Base-by-base conservation (phyloP, 352 stramenopile genomes). In the Globisporangium radiosum region DNA sequence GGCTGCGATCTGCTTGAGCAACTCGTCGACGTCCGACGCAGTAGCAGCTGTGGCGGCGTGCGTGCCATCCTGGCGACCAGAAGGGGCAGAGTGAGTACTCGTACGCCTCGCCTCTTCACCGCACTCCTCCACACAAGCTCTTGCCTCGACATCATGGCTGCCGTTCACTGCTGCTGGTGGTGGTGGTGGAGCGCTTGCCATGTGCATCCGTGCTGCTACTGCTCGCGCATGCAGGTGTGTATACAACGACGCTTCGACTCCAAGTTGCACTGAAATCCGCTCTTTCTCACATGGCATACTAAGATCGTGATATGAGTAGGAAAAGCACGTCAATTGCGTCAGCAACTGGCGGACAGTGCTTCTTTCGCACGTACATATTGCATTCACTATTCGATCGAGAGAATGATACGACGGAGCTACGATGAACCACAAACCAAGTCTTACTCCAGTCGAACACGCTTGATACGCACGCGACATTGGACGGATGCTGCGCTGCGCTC, bases 1-100 rank as follows among this genome's bases (percentile, higher is more conserved):
- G 37, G 50, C 56, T 14, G 70, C 66, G 59, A 90, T 72, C 64
- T 88, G 61, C 43, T 60, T 64, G 49, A 90, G 66, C 57, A 90
- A 65, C 63, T 56, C 65, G 47, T 88, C 80, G 25, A 90, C 76
- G 36, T 88, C 75, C 11, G 42, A 37, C 6, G 86, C 75, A 7
- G 15, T 11, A 10, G 15, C 15, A 40, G 43, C 25, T 17, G 19
- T 50, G 8, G 61, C 64, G n/a, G 6, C 19, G 13, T 14, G 14
- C 11, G 3, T 37, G n/a, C 3, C 13, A 15, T 19, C 17, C 52
- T 56, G 40, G 13, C 11, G 5, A 56, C 15, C 36, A 47, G 6
- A 8, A 50, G 9, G 45, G 5, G 14, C 5, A 36, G 43, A n/a
- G 43, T 36, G n/a, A 36, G 5, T 13, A 11, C 2, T 11, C 40